phyloP scores from a whole-genome alignment of 768 basidiomycete species.

The Kwoniella bestiolae region DNA sequence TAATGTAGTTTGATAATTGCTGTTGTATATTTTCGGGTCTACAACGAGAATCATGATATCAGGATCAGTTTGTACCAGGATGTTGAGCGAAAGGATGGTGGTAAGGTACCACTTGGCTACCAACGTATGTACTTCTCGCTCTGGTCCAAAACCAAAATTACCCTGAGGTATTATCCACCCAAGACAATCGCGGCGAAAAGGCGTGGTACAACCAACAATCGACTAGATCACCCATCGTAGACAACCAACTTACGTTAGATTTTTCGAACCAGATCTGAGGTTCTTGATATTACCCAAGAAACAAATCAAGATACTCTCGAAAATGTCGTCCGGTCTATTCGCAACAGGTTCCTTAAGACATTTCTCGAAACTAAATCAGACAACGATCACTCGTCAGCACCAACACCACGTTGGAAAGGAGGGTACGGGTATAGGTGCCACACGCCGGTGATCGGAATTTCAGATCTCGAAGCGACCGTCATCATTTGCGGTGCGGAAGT shows the following conservation, averaged over 20 bases:
- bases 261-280: conserved; percentile 42
- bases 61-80: not conserved
- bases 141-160: not conserved
- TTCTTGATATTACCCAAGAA: conserved; percentile 50
- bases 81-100: not conserved
- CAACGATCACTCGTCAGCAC: not conserved
- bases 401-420: not conserved
- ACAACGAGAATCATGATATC: no score
- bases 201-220: not conserved
- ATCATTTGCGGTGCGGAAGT: not conserved
- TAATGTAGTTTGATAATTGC: conserved; percentile 41
- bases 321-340: conserved; percentile 48
- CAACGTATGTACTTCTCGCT: no score
- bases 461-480: not conserved
- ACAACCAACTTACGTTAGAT: conserved; percentile 41
- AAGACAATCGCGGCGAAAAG: no score
- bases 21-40: conserved; percentile 47
- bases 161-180: no score
- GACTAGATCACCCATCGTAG: not conserved
- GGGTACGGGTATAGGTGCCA: not conserved
- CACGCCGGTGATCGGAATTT: conserved; percentile 6
- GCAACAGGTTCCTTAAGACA: conserved; percentile 44
- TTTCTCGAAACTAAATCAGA: conserved; percentile 36
- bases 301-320: conserved; percentile 45
- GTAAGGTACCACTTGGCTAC: not conserved